phyloP scores from a whole-genome alignment of 352 stramenopile species.

The Phytophthora fragariae region DNA sequence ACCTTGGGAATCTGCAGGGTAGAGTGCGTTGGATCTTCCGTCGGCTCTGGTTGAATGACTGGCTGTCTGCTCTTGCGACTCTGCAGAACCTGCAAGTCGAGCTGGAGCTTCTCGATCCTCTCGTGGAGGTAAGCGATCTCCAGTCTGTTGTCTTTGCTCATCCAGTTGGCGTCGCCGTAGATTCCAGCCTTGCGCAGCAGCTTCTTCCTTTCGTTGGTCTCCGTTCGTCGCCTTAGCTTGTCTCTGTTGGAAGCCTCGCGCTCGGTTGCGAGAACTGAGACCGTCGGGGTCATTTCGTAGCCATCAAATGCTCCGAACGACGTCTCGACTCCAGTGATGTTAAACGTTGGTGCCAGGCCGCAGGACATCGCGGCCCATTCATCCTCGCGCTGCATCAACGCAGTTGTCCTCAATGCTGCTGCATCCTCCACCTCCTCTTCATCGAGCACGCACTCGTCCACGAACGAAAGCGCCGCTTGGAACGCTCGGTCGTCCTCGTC shows the following conservation, averaged over 20 bases:
- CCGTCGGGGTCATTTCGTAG: slow-evolving; percentile 11
- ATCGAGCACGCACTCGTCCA: slow-evolving; percentile 37
- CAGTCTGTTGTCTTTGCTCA: slow-evolving; percentile 53
- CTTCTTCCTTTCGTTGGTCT: slow-evolving; percentile 48
- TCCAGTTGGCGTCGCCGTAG: slow-evolving; percentile 40
- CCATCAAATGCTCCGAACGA: slow-evolving; percentile 15
- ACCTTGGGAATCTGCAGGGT: slow-evolving; percentile 30
- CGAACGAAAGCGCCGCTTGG: slow-evolving; percentile 36
- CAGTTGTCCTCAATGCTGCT: slow-evolving; percentile 12
- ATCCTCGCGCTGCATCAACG: slow-evolving; percentile 24
- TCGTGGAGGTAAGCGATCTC: slow-evolving; percentile 75
- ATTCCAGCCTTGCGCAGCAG: slow-evolving; percentile 44
- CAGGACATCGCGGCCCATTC: slow-evolving; percentile 19
- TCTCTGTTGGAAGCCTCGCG: slow-evolving; percentile 8
- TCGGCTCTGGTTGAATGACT: slow-evolving; percentile 3
- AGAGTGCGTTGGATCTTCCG: slow-evolving; percentile 14
- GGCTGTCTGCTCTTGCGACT: slow-evolving; percentile 27
- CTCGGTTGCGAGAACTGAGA: slow-evolving; percentile 6
- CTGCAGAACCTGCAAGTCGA: slow-evolving; percentile 47
- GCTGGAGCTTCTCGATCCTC: slow-evolving; percentile 55
- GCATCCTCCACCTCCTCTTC: slow-evolving; percentile 31
- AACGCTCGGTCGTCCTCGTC: slow-evolving; percentile 36
- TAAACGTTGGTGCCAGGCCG: slow-evolving; percentile 12
- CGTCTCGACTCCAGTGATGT: slow-evolving; percentile 20
- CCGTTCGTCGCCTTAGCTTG: slow-evolving; percentile 26